Evolutionary conservation across 345 rosid genomes (phyloP).

Genomic region (Fremontodendron californicum): DNA sequence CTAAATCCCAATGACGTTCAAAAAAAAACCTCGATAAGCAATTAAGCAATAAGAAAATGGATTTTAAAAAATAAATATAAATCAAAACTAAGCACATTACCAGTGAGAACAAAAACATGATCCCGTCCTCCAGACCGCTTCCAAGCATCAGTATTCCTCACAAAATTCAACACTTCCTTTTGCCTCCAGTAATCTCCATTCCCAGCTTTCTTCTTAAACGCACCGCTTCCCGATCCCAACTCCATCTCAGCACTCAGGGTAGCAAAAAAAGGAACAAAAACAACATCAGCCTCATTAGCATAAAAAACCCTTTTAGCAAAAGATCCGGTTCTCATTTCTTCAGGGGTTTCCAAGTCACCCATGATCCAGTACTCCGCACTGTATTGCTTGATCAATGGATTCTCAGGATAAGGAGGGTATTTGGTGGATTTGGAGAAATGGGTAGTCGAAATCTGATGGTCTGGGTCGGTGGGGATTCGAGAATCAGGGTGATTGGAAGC

Average conservation of each 20-base stretch:
- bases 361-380: conserved; percentile 97
- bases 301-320: conserved; percentile 60
- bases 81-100: conserved; percentile 28
- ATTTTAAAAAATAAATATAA: too few species aligned
- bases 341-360: conserved; percentile 78
- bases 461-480: conserved; percentile 71
- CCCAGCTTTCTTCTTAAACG: conserved; percentile 61
- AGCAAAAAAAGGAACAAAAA: conserved; percentile 88
- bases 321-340: conserved; percentile 38
- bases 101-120: conserved; percentile 92
- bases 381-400: conserved; percentile 88
- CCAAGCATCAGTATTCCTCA: conserved; percentile 71
- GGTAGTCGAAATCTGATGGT: conserved; percentile 37
- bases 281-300: conserved; percentile 61
- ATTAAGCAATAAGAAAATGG: not conserved
- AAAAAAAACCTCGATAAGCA: too few species aligned
- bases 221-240: conserved; percentile 63
- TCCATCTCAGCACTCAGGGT: conserved; percentile 89
- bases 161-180: conserved; percentile 55
- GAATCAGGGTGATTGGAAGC: conserved; percentile 52
- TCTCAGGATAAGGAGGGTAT: conserved; percentile 68
- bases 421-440: conserved; percentile 20
- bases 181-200: conserved; percentile 81
- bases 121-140: conserved; percentile 72
- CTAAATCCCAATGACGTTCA: not conserved